Conservation (phyloP, 1,284 basidiomycete genomes). For the Gymnopus androsaceus region DNA sequence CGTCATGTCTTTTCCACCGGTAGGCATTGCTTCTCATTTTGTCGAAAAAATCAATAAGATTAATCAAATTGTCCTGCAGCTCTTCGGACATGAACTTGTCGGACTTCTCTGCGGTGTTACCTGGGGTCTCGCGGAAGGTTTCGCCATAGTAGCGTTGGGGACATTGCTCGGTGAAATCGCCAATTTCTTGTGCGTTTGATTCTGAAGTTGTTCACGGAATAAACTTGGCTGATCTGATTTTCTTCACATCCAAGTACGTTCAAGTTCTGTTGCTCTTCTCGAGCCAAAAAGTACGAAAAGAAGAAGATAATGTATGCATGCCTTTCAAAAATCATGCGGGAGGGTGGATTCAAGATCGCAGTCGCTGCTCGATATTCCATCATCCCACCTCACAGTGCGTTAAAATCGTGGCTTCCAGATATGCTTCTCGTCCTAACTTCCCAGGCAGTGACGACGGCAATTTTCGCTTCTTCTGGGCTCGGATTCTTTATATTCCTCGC, state of each 20-base stretch:
- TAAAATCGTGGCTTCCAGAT: background rate
- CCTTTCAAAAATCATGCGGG: slow-evolving; percentile 73
- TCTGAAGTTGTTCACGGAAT: background rate
- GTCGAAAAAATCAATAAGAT: too few relatives aligned
- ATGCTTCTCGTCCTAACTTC: background rate
- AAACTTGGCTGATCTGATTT: background rate
- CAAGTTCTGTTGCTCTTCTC: slow-evolving; percentile 61
- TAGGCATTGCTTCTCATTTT: too few relatives aligned
- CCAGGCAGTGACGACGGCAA: slow-evolving; percentile 62
- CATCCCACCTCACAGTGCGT: slow-evolving; percentile 74
- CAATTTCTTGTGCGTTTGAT: slow-evolving; percentile 46
- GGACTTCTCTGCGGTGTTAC: slow-evolving; percentile 1
- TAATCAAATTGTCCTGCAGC: slow-evolving; percentile 25
- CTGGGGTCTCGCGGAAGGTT: slow-evolving; percentile 1
- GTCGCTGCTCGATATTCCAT: slow-evolving; percentile 75
- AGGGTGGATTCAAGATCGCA: slow-evolving; percentile 80
- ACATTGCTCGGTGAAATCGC: slow-evolving; percentile 51
- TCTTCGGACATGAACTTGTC: slow-evolving; percentile 54
- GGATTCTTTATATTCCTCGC: slow-evolving; percentile 68
- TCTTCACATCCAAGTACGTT: slow-evolving; percentile 50
- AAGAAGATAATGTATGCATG: slow-evolving; percentile 75
- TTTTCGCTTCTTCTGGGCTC: slow-evolving; percentile 84
- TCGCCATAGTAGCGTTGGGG: slow-evolving; percentile 32
- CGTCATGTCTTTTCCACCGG: too few relatives aligned
- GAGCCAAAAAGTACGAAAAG: slow-evolving; percentile 76